Percentiles rank a stretch among this genome's conserved stretches.
Evolutionary conservation across 2,329 filamentous ascomycete species (phyloP).

Genomic region (Zymoseptoria pseudotritici): DNA sequence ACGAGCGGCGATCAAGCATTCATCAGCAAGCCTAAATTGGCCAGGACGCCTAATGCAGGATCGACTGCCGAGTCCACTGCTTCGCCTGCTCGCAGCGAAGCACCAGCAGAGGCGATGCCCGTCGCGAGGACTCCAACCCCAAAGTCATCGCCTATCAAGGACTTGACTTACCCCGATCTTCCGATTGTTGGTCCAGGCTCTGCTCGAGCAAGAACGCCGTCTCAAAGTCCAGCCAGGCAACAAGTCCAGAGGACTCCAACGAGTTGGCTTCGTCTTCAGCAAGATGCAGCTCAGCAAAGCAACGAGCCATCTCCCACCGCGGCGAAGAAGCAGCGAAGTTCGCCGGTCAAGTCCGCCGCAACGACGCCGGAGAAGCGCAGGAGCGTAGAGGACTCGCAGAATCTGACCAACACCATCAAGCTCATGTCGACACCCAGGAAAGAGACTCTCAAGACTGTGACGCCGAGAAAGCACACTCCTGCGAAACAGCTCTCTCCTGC

Average conservation of each 20-base stretch:
- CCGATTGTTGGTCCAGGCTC: slow-evolving; percentile 8
- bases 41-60: background rate
- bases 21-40: slow-evolving; percentile 5
- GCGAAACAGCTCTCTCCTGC: slow-evolving; percentile 36
- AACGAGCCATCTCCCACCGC: slow-evolving; percentile 21
- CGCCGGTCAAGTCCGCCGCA: slow-evolving; percentile 10
- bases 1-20: slow-evolving; percentile 22
- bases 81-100: background rate
- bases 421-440: slow-evolving; percentile 44
- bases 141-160: slow-evolving; percentile 9
- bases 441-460: slow-evolving; percentile 33
- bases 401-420: slow-evolving; percentile 39
- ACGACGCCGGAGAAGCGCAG: slow-evolving; percentile 15
- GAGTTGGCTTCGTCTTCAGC: slow-evolving; percentile 7
- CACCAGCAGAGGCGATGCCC: background rate
- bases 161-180: slow-evolving; percentile 17
- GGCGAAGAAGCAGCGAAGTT: slow-evolving; percentile 23
- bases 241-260: background rate
- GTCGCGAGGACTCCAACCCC: background rate
- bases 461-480: slow-evolving; percentile 33
- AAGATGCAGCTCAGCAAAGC: slow-evolving; percentile 15
- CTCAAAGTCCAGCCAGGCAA: slow-evolving; percentile 13
- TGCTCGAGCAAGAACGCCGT: slow-evolving; percentile 12
- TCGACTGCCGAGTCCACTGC: background rate
- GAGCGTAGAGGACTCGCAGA: slow-evolving; percentile 13